Percentiles rank a stretch among this genome's conserved stretches.
phyloP scores from a whole-genome alignment of 345 rosid species.

The Crucihimalaya himalaica region DNA sequence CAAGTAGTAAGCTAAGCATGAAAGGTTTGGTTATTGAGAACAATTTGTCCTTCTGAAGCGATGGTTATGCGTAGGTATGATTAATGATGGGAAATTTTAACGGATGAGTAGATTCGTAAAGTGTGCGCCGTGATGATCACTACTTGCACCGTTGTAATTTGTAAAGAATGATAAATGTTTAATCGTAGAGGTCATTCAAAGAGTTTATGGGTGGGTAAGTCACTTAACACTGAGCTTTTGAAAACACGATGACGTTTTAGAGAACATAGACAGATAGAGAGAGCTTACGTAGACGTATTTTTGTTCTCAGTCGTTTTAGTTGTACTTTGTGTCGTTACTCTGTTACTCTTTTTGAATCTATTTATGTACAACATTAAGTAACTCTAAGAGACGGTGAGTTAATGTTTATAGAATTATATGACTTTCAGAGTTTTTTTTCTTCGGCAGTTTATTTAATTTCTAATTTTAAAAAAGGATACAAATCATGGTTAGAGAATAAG shows the following conservation, averaged over 20 bases:
- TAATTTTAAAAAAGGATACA: neutral
- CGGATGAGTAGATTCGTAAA: neutral
- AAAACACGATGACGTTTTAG: neutral
- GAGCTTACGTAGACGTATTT: neutral
- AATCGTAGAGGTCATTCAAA: neutral
- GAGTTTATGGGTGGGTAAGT: slow-evolving; percentile 6
- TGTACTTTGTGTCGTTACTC: neutral
- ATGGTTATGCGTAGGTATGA: neutral
- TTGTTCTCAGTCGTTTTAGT: neutral
- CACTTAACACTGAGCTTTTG: neutral
- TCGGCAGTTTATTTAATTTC: too few relatives aligned
- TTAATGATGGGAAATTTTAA: neutral
- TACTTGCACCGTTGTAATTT: neutral
- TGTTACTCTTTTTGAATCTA: neutral
- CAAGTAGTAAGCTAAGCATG: too few relatives aligned
- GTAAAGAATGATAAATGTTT: neutral
- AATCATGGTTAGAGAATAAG: neutral
- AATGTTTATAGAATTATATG: neutral
- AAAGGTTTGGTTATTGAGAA: neutral
- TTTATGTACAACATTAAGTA: neutral
- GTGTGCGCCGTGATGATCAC: neutral
- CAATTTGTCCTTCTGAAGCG: neutral
- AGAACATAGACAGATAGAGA: neutral
- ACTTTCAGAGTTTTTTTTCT: neutral
- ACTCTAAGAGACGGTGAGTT: neutral